Evolutionary conservation across 169 alveolate genomes (phyloP).

Genomic region (Cystoisospora suis): DNA sequence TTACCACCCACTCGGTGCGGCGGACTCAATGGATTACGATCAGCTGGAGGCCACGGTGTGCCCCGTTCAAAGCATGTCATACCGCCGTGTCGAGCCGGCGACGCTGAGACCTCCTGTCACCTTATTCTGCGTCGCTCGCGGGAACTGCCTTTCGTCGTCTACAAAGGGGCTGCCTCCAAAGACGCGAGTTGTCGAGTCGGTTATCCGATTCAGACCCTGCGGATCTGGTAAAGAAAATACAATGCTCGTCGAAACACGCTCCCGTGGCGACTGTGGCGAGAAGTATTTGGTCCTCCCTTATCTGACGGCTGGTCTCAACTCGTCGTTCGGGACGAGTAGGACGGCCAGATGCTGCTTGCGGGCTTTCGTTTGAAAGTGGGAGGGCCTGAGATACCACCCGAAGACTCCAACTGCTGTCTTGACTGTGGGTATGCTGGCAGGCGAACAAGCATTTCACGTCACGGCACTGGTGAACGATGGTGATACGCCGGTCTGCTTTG

Average conservation of each 20-base stretch:
- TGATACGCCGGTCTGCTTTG: conserved; percentile 30
- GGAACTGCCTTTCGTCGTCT: background rate
- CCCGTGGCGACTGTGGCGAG: no score
- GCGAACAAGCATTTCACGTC: background rate
- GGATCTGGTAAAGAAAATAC: background rate
- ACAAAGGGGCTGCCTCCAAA: background rate
- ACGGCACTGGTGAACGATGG: background rate
- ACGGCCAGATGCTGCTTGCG: no score
- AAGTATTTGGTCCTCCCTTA: no score
- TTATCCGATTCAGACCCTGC: conserved; percentile 17
- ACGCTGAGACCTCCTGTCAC: background rate
- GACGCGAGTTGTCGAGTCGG: background rate
- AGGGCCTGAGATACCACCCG: no score
- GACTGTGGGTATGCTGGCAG: conserved; percentile 32
- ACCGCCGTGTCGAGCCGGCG: background rate
- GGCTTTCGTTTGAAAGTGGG: no score
- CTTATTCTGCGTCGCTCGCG: background rate
- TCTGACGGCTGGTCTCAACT: no score
- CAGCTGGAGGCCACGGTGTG: conserved; percentile 12
- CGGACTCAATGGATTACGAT: background rate
- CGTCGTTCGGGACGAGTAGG: no score
- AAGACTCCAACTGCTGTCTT: background rate
- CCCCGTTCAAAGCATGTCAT: background rate
- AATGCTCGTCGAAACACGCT: no score
- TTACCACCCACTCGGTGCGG: background rate